Base-by-base conservation (phyloP, 2,329 filamentous ascomycete species). In the Colletotrichum somersetense region DNA sequence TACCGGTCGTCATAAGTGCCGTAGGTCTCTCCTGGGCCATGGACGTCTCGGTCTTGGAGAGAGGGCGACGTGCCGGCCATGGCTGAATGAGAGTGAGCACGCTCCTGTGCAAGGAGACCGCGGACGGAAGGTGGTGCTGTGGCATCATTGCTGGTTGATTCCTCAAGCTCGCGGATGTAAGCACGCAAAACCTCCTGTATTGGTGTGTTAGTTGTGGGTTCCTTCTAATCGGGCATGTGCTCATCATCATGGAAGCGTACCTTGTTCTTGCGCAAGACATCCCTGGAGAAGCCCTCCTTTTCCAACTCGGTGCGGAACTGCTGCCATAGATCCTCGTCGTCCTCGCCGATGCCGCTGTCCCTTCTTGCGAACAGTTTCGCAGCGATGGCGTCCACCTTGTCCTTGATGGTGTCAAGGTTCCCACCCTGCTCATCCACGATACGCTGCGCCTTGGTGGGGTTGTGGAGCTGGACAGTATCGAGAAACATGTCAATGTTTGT, bases 101-200 rank as follows among this genome's bases (percentile, higher is more conserved):
- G 80, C 64, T 83, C 80, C 46, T 83, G 81, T 74, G 87, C 85
- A n/a, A 90, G 81, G 12, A 90, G 81, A 1, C 88, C 86, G 66
- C 87, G 85, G 18, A 88, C 83, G 2, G 86, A 86, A 3, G 87
- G 86, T 16, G 84, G 84, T 44, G 80, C 79, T 35, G 83, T 84
- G 30, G 82, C 83, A 50, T 83, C 82, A 16, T 81, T 77, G n/a
- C 80, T 78, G 46, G 82, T 81, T 66, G 85, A 82, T 52, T 87
- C 84, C 73, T 89, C 87, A 73, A 91, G 84, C 76, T 89, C 86
- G 46, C 87, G 87, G 53, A 91, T 89, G 76, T 91, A 91, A 26
- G 89, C 88, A 73, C 88, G 84, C 33, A 91, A 79, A 12, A 90
- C 83, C 74, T 90, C 87, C 89, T 91, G 69, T 68, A 65, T 64